These are phyloP conservation scores for Apium graveolens DNA, from an alignment of 129 eudicot genomes.

Conservation along the genomic window DNA sequence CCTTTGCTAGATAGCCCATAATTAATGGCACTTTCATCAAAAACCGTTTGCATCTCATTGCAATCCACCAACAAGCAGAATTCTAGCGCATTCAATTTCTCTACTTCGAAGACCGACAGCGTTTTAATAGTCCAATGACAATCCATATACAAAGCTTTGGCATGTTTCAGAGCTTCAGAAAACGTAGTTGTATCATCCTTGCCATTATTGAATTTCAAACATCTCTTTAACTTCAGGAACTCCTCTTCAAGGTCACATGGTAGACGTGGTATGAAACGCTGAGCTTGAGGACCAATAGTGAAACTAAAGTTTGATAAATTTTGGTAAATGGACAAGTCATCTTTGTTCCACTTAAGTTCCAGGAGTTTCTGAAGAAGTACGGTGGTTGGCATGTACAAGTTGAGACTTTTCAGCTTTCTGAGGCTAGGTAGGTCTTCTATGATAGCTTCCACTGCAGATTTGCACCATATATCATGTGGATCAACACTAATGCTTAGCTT, in stretches of 20 bases:
- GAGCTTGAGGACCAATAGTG: conserved; percentile 22
- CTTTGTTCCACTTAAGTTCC: conserved; percentile 17
- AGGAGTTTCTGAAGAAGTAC: conserved; percentile 19
- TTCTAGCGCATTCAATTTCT: conserved; percentile 14
- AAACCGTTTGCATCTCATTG: conserved; percentile 29
- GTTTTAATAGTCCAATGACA: conserved; percentile 25
- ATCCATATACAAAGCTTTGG: conserved; percentile 28
- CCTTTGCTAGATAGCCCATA: neutral
- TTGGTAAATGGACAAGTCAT: neutral
- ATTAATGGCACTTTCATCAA: conserved; percentile 18
- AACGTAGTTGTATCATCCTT: conserved; percentile 10
- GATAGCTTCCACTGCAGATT: conserved; percentile 18
- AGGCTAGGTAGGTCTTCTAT: conserved; percentile 19
- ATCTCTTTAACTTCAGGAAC: conserved; percentile 20
- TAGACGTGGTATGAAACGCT: conserved; percentile 22
- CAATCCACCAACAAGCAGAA: conserved; percentile 37
- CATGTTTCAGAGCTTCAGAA: conserved; percentile 20
- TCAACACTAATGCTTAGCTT: conserved; percentile 28
- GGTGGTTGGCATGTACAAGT: conserved; percentile 25
- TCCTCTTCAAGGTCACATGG: conserved; percentile 21
- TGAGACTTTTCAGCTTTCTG: conserved; percentile 15
- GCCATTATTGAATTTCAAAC: conserved; percentile 34
- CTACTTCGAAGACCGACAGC: conserved; percentile 24
- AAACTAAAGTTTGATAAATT: conserved; percentile 25
- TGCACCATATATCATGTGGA: conserved; percentile 29